phyloP scores from a whole-genome alignment of 495 filamentous ascomycete species.

The Echria macrotheca region DNA sequence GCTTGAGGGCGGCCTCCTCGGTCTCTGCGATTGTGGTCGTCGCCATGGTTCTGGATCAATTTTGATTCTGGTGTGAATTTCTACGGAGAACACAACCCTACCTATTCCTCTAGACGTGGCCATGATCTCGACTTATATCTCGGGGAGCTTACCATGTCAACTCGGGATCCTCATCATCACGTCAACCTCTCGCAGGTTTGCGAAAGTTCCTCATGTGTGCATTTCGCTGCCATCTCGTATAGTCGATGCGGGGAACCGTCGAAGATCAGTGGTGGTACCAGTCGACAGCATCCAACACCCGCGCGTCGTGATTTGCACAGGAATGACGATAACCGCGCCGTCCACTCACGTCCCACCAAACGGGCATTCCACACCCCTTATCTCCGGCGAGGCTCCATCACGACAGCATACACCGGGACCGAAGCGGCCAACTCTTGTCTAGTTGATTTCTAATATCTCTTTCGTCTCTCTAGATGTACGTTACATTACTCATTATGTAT shows the following conservation, averaged over 20 bases:
- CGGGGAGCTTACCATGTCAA: too few relatives aligned
- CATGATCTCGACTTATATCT: too few relatives aligned
- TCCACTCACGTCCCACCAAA: slow-evolving; percentile 5
- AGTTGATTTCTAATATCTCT: too few relatives aligned
- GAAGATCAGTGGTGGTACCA: not conserved
- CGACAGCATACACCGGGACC: too few relatives aligned
- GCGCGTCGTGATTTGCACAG: slow-evolving; percentile 18
- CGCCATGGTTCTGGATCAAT: too few relatives aligned
- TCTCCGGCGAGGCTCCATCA: slow-evolving; percentile 7
- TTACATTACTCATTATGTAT: not conserved
- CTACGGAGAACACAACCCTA: not conserved
- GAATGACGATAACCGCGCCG: slow-evolving; percentile 18
- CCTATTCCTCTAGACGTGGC: too few relatives aligned
- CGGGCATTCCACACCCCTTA: not conserved
- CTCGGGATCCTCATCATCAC: slow-evolving; percentile 14
- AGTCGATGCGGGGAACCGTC: too few relatives aligned
- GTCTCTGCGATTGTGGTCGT: slow-evolving; percentile 12
- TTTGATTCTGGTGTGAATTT: not conserved
- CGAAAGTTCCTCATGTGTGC: slow-evolving; percentile 4
- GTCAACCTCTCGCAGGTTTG: slow-evolving; percentile 16
- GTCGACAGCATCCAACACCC: not conserved
- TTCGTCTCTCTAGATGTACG: too few relatives aligned
- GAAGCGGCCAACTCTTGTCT: slow-evolving; percentile 2
- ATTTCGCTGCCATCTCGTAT: too few relatives aligned
- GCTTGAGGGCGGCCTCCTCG: slow-evolving; percentile 13